Evolutionary conservation across 2,329 filamentous ascomycete genomes (phyloP).

Genomic region (Hawksworthiomyces lignivorus): DNA sequence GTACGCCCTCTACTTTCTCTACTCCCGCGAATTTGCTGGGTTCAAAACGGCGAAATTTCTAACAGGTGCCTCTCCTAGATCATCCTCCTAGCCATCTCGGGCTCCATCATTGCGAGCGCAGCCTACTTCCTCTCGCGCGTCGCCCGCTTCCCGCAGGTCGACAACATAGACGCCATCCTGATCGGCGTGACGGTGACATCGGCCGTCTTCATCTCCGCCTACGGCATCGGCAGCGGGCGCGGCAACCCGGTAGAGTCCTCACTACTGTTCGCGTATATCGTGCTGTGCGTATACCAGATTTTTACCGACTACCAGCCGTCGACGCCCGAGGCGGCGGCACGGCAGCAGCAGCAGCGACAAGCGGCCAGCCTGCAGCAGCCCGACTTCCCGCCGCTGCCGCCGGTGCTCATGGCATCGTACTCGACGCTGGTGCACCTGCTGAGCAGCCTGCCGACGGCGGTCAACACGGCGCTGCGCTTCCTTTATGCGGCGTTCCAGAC

Average conservation of each 20-base stretch:
- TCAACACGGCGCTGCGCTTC: conserved; percentile 77
- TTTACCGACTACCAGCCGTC: conserved; percentile 96
- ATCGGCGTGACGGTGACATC: conserved; percentile 92
- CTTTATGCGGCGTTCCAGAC: conserved; percentile 89
- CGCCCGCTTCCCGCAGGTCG: conserved; percentile 85
- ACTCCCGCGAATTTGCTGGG: too few species aligned
- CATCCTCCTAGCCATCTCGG: conserved; percentile 75
- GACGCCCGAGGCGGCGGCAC: conserved; percentile 41
- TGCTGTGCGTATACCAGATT: conserved; percentile 98
- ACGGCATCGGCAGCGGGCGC: conserved; percentile 87
- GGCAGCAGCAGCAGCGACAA: conserved; percentile 30
- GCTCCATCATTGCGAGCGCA: conserved; percentile 85
- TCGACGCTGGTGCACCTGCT: conserved; percentile 81
- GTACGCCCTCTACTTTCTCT: conserved; percentile 40
- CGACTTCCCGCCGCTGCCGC: conserved; percentile 94
- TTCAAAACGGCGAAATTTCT: too few species aligned
- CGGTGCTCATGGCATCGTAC: conserved; percentile 97
- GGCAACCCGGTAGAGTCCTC: conserved; percentile 95
- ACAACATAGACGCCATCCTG: conserved; percentile 83
- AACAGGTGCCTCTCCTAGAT: conserved; percentile 48
- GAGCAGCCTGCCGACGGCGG: conserved; percentile 71
- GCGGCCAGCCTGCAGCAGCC: conserved; percentile 42
- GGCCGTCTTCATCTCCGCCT: conserved; percentile 84
- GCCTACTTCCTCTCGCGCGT: conserved; percentile 96
- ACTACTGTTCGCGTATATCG: conserved; percentile 90